Evolutionary conservation across 306 rosid genomes (phyloP), one percentile per base, ranked within the genome.

Genomic region (Styphnolobium japonicum): DNA sequence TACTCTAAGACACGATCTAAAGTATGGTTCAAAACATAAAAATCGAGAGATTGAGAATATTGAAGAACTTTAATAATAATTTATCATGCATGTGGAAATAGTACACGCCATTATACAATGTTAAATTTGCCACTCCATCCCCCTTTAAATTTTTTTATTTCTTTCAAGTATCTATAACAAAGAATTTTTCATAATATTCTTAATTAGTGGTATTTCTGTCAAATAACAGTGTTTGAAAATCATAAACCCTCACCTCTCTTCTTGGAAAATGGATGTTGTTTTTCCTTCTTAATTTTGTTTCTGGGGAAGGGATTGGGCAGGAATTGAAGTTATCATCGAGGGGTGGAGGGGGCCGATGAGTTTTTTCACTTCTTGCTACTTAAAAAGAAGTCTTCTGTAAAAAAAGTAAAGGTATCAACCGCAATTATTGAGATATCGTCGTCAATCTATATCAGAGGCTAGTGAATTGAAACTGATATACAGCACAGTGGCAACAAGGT

Each of bases 391-490:
- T 27, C 15, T 1, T 53, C 15, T 9, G 11, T 53, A 21, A 11
- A 53, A 11, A 53, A 53, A 14, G 31, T 22, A 53, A 9, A 1
- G 9, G n/a, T 16, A 8, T 18, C 48, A 64, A 64, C 3, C 29
- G 25, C 34, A 66, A 21, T 1, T 40, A 23, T 37, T 25, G 25
- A 57, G 1, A 9, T 58, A 10, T 43, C 25, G n/a, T 60, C 0
- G 51, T 19, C 57, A 62, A 80, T 63, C 67, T 80, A 31, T 29
- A 45, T 66, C 51, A n/a, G 16, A 56, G 16, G 3, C 36, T 16
- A 45, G 57, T 48, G 66, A 68, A 45, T 23, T 63, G 66, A 71
- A 57, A 63, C 51, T 71, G 75, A 63, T 21, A 77, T 52, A 46
- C 0, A 39, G 51, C 7, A 81, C 21, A 48, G 16, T 6, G n/a